Evolutionary conservation across 805 yeast species (phyloP).

Genomic region (Limtongia smithiae): DNA sequence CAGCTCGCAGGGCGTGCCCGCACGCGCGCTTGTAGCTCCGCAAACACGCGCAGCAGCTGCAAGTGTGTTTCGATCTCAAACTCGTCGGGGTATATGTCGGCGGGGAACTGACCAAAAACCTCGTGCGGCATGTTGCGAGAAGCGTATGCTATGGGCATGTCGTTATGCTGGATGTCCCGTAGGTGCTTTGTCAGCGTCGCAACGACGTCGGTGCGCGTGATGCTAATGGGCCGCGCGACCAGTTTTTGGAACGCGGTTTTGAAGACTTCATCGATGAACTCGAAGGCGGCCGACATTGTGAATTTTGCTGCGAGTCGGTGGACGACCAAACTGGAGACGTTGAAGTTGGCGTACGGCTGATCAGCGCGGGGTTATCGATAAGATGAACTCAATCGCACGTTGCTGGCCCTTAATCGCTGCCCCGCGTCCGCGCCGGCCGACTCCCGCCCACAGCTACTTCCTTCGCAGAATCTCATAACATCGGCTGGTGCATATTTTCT

Average conservation of each 20-base stretch:
- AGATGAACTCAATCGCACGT: too few species aligned
- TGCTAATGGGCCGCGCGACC: not conserved
- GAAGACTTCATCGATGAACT: not conserved
- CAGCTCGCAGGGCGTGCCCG: not conserved
- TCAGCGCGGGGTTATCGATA: too few species aligned
- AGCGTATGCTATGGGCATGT: slow-evolving; percentile 11
- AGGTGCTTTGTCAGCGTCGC: not conserved
- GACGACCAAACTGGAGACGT: too few species aligned
- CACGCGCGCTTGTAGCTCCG: not conserved
- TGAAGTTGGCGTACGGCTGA: too few species aligned
- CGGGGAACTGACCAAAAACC: slow-evolving; percentile 1
- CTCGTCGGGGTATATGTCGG: slow-evolving; percentile 1
- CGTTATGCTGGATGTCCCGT: not conserved
- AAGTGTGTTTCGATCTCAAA: slow-evolving; percentile 3
- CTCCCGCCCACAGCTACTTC: too few species aligned
- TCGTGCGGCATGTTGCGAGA: slow-evolving; percentile 4
- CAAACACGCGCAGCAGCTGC: not conserved
- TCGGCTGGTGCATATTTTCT: too few species aligned
- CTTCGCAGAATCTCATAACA: too few species aligned
- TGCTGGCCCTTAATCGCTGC: too few species aligned
- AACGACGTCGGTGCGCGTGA: not conserved
- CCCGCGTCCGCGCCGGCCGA: too few species aligned
- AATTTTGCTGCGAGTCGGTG: too few species aligned
- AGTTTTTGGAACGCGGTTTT: not conserved
- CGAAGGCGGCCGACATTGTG: not conserved